These are phyloP conservation scores for Candida manassasensis DNA, from an alignment of 805 yeast genomes.

Conservation along the genomic window DNA sequence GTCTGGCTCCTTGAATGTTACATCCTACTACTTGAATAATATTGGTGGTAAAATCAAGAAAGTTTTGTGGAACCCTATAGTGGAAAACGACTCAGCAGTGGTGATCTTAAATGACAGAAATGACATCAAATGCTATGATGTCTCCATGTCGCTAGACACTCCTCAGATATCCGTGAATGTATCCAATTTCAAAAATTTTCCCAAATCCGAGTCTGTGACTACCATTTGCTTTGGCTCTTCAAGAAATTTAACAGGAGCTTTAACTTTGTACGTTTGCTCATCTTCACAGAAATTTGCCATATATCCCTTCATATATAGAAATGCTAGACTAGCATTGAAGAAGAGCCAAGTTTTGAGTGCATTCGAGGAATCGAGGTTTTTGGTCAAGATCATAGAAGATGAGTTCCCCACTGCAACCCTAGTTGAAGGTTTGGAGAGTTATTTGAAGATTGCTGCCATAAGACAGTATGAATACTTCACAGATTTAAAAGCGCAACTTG, in stretches of 20 bases:
- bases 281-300: slow-evolving; percentile 20
- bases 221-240: slow-evolving; percentile 29
- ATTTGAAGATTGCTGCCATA: slow-evolving; percentile 11
- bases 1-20: neutral
- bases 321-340: slow-evolving; percentile 15
- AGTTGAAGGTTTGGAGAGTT: slow-evolving; percentile 10
- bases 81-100: slow-evolving; percentile 18
- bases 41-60: slow-evolving; percentile 16
- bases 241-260: slow-evolving; percentile 18
- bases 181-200: slow-evolving; percentile 7
- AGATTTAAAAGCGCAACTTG: slow-evolving; percentile 11
- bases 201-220: slow-evolving; percentile 12
- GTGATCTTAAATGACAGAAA: slow-evolving; percentile 20
- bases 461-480: slow-evolving; percentile 16
- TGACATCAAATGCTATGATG: slow-evolving; percentile 17
- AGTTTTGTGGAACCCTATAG: slow-evolving; percentile 22
- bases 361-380: slow-evolving; percentile 9
- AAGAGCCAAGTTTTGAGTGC: slow-evolving; percentile 8
- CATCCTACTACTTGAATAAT: slow-evolving; percentile 12
- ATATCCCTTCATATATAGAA: slow-evolving; percentile 22
- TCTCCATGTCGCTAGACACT: slow-evolving; percentile 12
- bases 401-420: slow-evolving; percentile 9
- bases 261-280: slow-evolving; percentile 27
- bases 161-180: slow-evolving; percentile 20
- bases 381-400: slow-evolving; percentile 10